These are phyloP conservation scores for Lithocarpus polystachyus DNA, from an alignment of 306 rosid species.

Conservation along the genomic window DNA sequence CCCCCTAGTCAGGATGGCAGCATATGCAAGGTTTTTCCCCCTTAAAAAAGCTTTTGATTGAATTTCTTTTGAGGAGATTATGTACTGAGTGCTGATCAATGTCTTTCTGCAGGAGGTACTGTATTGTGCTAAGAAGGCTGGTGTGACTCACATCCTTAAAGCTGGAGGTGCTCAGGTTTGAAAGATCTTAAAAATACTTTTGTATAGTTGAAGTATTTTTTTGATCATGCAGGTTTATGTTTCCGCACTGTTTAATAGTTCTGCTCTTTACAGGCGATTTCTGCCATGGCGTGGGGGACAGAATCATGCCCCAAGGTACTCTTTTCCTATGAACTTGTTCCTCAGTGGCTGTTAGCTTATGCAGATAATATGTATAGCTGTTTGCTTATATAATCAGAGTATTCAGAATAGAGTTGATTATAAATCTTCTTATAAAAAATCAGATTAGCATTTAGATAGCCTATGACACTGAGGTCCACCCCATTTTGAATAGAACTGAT, in stretches of 20 bases:
- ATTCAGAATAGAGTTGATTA: too few species aligned
- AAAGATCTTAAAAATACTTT: conserved; percentile 18
- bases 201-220: conserved; percentile 5
- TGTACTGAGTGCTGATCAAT: conserved; percentile 15
- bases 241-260: neutral
- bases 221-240: neutral
- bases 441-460: neutral
- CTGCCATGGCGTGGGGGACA: conserved; percentile 99
- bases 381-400: neutral
- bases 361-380: neutral
- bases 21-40: conserved; percentile 69
- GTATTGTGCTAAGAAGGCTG: conserved; percentile 99
- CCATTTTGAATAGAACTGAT: neutral
- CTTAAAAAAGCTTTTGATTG: neutral
- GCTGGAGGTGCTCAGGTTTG: conserved; percentile 99
- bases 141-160: conserved; percentile 93
- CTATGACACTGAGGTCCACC: neutral
- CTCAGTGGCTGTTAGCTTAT: neutral
- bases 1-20: conserved; percentile 85
- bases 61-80: conserved; percentile 10
- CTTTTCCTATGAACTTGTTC: conserved; percentile 10
- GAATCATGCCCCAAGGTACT: conserved; percentile 93
- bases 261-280: conserved; percentile 61
- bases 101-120: conserved; percentile 72
- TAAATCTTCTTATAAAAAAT: too few species aligned